Evolutionary conservation across 2,329 filamentous ascomycete species (phyloP).

Genomic region (Pseudocercospora musae): DNA sequence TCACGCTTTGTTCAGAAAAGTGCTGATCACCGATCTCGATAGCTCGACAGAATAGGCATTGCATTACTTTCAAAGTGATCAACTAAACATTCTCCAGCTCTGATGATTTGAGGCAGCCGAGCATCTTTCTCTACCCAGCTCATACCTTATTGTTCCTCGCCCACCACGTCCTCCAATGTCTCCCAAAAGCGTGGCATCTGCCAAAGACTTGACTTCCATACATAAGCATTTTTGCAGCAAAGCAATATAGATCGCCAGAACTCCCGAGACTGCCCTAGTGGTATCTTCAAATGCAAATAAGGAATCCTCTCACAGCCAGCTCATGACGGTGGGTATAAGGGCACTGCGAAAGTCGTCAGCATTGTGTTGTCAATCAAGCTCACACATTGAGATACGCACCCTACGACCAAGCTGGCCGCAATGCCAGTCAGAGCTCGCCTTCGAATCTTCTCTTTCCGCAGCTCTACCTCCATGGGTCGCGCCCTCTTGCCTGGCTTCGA

Average conservation of each 20-base stretch:
- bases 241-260: slow-evolving; percentile 1
- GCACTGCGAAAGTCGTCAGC: slow-evolving; percentile 23
- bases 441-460: slow-evolving; percentile 82
- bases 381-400: slow-evolving; percentile 61
- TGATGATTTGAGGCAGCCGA: neutral
- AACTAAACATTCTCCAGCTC: neutral
- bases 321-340: slow-evolving; percentile 29
- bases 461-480: slow-evolving; percentile 70
- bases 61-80: neutral
- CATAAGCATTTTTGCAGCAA: neutral
- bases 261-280: neutral
- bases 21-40: neutral
- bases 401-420: slow-evolving; percentile 80
- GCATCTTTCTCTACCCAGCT: neutral
- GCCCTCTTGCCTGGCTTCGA: slow-evolving; percentile 60
- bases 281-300: slow-evolving; percentile 3
- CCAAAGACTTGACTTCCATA: neutral
- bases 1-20: neutral
- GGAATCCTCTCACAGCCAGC: neutral
- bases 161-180: neutral
- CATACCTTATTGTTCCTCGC: neutral
- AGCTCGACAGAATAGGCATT: neutral
- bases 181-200: neutral
- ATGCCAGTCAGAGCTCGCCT: slow-evolving; percentile 82
- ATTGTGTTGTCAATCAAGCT: neutral